Conservation (phyloP, 2,329 filamentous ascomycete species). For the Penicillium brevicompactum region DNA sequence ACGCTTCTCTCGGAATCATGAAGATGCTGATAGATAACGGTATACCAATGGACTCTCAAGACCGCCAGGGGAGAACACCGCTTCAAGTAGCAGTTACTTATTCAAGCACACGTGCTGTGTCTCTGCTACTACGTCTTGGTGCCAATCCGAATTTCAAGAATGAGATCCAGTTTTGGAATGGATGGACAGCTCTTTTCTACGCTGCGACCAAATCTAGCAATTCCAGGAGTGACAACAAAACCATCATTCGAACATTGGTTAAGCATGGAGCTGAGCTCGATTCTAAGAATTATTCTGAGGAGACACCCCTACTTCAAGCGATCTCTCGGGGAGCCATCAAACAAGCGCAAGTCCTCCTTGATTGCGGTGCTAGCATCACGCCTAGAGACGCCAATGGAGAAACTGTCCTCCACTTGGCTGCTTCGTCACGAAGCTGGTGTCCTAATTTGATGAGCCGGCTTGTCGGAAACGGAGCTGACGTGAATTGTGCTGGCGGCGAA, state of each 20-base stretch:
- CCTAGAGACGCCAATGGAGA: slow-evolving; percentile 5
- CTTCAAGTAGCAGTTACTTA: slow-evolving; percentile 9
- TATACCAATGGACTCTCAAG: slow-evolving; percentile 8
- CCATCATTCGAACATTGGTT: slow-evolving; percentile 11
- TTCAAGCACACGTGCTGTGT: slow-evolving; percentile 11
- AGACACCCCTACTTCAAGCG: slow-evolving; percentile 8
- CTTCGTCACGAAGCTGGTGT: neutral
- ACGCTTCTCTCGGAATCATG: neutral
- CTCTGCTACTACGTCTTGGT: slow-evolving; percentile 1
- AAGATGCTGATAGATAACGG: slow-evolving; percentile 4
- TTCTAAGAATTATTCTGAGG: neutral
- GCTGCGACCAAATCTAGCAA: neutral
- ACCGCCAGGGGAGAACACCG: slow-evolving; percentile 5
- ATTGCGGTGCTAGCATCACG: slow-evolving; percentile 8
- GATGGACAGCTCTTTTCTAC: slow-evolving; percentile 11
- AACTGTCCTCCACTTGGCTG: slow-evolving; percentile 8
- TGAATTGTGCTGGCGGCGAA: slow-evolving; percentile 9
- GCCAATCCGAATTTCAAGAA: slow-evolving; percentile 9
- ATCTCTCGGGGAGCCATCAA: slow-evolving; percentile 8
- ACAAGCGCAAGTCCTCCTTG: slow-evolving; percentile 5
- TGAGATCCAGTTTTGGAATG: neutral
- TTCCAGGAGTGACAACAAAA: slow-evolving; percentile 3
- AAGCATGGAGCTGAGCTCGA: slow-evolving; percentile 6
- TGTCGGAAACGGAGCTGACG: slow-evolving; percentile 14
- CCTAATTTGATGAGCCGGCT: slow-evolving; percentile 4